These are phyloP conservation scores for Ramaria sp. DNA, from an alignment of 768 basidiomycete genomes.

Conservation along the genomic window DNA sequence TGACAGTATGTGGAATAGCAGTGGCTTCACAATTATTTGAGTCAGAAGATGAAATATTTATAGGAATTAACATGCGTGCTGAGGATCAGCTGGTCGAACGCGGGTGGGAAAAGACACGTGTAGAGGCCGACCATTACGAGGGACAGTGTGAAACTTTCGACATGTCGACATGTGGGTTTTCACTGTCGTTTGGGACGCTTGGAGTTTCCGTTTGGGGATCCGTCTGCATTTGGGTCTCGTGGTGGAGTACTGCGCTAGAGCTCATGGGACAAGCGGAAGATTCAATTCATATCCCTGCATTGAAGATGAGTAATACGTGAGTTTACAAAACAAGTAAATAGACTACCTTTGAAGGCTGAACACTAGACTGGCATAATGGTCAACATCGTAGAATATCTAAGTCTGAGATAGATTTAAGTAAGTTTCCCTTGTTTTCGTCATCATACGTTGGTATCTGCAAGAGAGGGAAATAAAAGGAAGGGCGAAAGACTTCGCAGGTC, in stretches of 20 bases:
- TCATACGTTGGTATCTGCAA: too few relatives aligned
- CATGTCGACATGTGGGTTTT: background rate
- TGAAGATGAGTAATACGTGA: too few relatives aligned
- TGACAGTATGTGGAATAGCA: conserved; percentile 21
- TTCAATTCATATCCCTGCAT: too few relatives aligned
- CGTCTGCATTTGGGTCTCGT: too few relatives aligned
- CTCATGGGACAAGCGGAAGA: background rate
- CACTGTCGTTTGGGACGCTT: background rate
- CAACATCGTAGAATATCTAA: too few relatives aligned
- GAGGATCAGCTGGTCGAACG: conserved; percentile 6
- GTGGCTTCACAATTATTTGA: conserved; percentile 12
- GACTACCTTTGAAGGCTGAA: too few relatives aligned
- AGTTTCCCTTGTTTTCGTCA: too few relatives aligned
- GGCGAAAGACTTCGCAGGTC: too few relatives aligned
- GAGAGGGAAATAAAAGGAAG: too few relatives aligned
- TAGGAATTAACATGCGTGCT: background rate
- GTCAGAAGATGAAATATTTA: background rate
- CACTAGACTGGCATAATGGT: too few relatives aligned
- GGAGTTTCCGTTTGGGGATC: background rate
- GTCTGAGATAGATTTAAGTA: too few relatives aligned
- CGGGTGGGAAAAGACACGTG: conserved; percentile 2
- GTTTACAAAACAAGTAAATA: too few relatives aligned
- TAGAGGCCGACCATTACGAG: background rate
- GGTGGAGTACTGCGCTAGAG: background rate
- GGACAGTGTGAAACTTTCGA: background rate